Evolutionary conservation across 179 eudicot species (phyloP).

Genomic region (Silene vulgaris): DNA sequence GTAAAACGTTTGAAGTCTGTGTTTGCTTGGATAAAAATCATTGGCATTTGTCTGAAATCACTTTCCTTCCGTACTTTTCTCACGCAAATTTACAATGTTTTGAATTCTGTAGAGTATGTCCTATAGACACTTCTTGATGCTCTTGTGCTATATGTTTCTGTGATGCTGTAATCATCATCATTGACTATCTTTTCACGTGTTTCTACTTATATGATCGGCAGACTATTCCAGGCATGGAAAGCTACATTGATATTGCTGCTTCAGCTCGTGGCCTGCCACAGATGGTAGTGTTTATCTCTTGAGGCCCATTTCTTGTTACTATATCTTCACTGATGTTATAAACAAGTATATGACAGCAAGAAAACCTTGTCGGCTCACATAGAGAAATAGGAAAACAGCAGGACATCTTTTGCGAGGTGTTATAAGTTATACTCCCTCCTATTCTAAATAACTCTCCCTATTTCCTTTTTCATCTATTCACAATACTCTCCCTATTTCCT

Average conservation of each 20-base stretch:
- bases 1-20: background rate
- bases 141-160: slow-evolving; percentile 1
- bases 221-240: slow-evolving; percentile 96
- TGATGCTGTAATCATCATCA: background rate
- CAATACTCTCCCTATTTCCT: too few relatives aligned
- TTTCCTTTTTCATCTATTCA: too few relatives aligned
- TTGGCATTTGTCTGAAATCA: background rate
- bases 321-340: background rate
- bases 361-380: background rate
- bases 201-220: slow-evolving; percentile 31
- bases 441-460: too few relatives aligned
- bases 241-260: slow-evolving; percentile 54
- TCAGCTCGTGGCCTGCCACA: slow-evolving; percentile 86
- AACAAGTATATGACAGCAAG: background rate
- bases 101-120: background rate
- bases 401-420: background rate
- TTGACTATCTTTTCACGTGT: background rate
- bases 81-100: background rate
- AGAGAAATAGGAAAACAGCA: background rate
- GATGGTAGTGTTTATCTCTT: slow-evolving; percentile 45
- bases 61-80: background rate
- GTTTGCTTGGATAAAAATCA: background rate
- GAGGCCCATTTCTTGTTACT: background rate
- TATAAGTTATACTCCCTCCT: too few relatives aligned
- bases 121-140: background rate